A percentile compares a stretch with the other conserved stretches of the same genome.
Evolutionary conservation across 75 land plant genomes (phyloP).

Genomic region (Sequoia sempervirens): DNA sequence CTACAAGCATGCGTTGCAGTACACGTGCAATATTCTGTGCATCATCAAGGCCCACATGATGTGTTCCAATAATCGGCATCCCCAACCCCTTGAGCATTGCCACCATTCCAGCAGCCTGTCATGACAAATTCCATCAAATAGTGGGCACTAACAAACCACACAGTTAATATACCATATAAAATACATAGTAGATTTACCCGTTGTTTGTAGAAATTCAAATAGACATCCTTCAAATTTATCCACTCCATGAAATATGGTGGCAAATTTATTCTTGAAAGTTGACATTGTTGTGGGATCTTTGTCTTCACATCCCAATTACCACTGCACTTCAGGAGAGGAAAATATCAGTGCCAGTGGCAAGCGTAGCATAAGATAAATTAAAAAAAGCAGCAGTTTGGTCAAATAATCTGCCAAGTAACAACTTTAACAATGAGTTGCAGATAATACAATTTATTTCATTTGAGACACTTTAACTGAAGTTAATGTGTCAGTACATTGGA

Average conservation of each 20-base stretch:
- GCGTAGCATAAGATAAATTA: neutral
- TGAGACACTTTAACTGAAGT: neutral
- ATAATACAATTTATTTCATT: neutral
- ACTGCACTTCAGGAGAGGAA: conserved; percentile 39
- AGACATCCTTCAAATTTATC: conserved; percentile 95
- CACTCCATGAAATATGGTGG: conserved; percentile 85
- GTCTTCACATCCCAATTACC: conserved; percentile 99
- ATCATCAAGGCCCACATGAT: conserved; percentile 96
- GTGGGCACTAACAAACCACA: neutral
- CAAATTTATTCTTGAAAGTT: conserved; percentile 49
- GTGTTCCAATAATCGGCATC: conserved; percentile 68
- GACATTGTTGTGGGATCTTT: conserved; percentile 91
- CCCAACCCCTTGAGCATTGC: conserved; percentile 73
- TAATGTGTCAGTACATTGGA: neutral
- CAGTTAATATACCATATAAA: neutral
- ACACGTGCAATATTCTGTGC: conserved; percentile 83
- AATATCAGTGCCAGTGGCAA: neutral
- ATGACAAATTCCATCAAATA: neutral
- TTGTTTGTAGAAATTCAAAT: conserved; percentile 75
- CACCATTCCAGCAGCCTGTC: conserved; percentile 90
- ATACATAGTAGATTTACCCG: conserved; percentile 36
- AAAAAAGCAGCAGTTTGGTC: neutral
- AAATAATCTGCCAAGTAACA: neutral
- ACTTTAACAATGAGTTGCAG: neutral
- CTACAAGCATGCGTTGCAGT: conserved; percentile 72